phyloP scores from a whole-genome alignment of 2,329 filamentous ascomycete species.

The Claviceps quebecensis region DNA sequence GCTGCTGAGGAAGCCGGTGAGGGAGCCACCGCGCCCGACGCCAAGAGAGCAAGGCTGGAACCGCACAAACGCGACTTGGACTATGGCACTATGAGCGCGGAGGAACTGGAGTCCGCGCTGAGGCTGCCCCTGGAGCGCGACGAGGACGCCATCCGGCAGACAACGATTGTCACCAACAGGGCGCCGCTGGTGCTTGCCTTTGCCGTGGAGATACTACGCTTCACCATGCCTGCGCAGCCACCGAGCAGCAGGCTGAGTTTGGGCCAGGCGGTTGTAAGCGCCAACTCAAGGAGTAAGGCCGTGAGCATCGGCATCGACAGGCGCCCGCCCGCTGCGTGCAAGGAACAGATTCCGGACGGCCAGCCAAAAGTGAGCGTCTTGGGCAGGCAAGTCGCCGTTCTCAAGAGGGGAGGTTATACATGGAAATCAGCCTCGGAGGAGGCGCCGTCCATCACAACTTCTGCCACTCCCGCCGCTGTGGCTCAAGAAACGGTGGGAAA shows the following conservation, averaged over 20 bases:
- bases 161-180: slow-evolving; percentile 57
- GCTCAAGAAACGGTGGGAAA: neutral
- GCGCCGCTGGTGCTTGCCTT: slow-evolving; percentile 75
- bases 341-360: slow-evolving; percentile 59
- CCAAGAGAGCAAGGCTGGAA: slow-evolving; percentile 21
- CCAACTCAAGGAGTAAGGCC: slow-evolving; percentile 66
- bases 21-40: slow-evolving; percentile 6
- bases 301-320: slow-evolving; percentile 58
- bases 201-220: slow-evolving; percentile 55
- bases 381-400: slow-evolving; percentile 57
- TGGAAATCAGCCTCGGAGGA: slow-evolving; percentile 13
- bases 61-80: slow-evolving; percentile 21
- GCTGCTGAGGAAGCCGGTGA: slow-evolving; percentile 6
- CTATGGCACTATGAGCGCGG: slow-evolving; percentile 31
- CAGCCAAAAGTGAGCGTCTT: slow-evolving; percentile 61
- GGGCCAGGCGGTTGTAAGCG: slow-evolving; percentile 70
- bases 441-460: neutral
- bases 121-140: slow-evolving; percentile 42
- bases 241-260: slow-evolving; percentile 71
- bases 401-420: slow-evolving; percentile 64
- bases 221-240: slow-evolving; percentile 77
- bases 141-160: slow-evolving; percentile 44
- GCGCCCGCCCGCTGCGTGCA: slow-evolving; percentile 44
- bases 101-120: slow-evolving; percentile 49
- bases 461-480: neutral